These are phyloP conservation scores for Cyberlindnera bimundalis DNA, from an alignment of 805 yeast genomes.

Conservation along the genomic window DNA sequence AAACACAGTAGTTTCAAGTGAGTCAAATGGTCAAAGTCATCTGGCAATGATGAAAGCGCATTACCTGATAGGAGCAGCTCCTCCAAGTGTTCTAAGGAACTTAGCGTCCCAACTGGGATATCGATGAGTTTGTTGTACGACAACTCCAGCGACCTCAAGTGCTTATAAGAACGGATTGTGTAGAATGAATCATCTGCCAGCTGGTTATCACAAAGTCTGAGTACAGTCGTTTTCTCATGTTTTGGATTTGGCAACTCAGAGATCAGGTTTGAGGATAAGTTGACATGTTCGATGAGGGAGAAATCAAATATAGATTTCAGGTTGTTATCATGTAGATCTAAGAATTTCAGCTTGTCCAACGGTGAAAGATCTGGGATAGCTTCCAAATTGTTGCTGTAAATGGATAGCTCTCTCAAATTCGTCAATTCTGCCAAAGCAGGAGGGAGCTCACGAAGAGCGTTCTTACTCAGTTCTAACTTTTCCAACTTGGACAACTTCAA, in stretches of 20 bases:
- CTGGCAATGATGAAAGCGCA: constrained; percentile 69
- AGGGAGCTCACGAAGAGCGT: constrained; percentile 77
- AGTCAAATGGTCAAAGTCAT: constrained; percentile 67
- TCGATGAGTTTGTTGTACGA: constrained; percentile 84
- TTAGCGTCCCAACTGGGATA: constrained; percentile 69
- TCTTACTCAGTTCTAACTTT: constrained; percentile 71
- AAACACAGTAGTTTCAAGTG: constrained; percentile 59
- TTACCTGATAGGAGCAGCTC: constrained; percentile 84
- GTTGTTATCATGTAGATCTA: constrained; percentile 85
- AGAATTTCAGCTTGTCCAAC: constrained; percentile 53
- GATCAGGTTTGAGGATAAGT: constrained; percentile 66
- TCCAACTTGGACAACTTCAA: constrained; percentile 64
- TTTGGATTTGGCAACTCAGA: constrained; percentile 38
- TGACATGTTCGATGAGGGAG: constrained; percentile 44
- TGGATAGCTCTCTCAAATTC: constrained; percentile 62
- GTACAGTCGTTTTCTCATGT: constrained; percentile 35
- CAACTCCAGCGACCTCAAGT: constrained; percentile 63
- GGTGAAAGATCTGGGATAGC: constrained; percentile 64
- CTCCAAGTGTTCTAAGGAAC: constrained; percentile 51
- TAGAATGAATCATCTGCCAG: constrained; percentile 75
- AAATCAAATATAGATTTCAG: constrained; percentile 58
- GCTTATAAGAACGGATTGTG: constrained; percentile 53
- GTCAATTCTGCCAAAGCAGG: constrained; percentile 53
- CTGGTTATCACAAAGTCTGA: constrained; percentile 80
- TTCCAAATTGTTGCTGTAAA: constrained; percentile 71